Evolutionary conservation across 805 yeast genomes (phyloP).

Genomic region (Lachancea sp.): DNA sequence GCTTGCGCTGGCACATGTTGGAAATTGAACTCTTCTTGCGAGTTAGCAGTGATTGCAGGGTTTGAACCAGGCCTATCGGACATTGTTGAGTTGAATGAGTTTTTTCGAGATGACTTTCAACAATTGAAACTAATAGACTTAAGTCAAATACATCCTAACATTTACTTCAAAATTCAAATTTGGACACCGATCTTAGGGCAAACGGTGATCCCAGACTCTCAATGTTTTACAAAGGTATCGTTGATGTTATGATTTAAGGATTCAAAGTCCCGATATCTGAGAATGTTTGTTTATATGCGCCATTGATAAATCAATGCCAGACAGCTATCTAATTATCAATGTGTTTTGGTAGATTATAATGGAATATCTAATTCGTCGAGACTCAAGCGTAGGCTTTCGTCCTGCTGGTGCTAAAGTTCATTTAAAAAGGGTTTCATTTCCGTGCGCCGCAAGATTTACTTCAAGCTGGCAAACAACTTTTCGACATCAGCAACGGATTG

Average conservation of each 20-base stretch:
- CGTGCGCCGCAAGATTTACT: slow-evolving; percentile 11
- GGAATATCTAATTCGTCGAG: slow-evolving; percentile 23
- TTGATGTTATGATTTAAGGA: background rate
- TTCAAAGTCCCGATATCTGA: background rate
- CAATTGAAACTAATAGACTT: no score
- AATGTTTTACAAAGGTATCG: background rate
- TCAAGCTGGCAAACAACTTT: slow-evolving; percentile 55
- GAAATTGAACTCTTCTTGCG: slow-evolving; percentile 28
- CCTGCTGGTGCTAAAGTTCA: background rate
- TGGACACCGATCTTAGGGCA: background rate
- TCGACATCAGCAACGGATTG: slow-evolving; percentile 93
- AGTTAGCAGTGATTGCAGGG: slow-evolving; percentile 7
- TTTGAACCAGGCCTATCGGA: slow-evolving; percentile 4
- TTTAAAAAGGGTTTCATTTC: background rate
- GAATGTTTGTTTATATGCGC: no score
- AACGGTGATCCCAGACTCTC: no score
- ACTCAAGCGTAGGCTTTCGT: background rate
- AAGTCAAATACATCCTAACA: no score
- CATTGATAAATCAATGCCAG: no score
- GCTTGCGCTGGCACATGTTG: slow-evolving; percentile 54
- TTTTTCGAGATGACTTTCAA: no score
- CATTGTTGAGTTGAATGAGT: slow-evolving; percentile 6
- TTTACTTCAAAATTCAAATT: background rate
- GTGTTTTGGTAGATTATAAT: slow-evolving; percentile 3
- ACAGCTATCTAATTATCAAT: background rate